phyloP scores from a whole-genome alignment of 2,329 filamentous ascomycete genomes.

The Monosporascus ibericus region DNA sequence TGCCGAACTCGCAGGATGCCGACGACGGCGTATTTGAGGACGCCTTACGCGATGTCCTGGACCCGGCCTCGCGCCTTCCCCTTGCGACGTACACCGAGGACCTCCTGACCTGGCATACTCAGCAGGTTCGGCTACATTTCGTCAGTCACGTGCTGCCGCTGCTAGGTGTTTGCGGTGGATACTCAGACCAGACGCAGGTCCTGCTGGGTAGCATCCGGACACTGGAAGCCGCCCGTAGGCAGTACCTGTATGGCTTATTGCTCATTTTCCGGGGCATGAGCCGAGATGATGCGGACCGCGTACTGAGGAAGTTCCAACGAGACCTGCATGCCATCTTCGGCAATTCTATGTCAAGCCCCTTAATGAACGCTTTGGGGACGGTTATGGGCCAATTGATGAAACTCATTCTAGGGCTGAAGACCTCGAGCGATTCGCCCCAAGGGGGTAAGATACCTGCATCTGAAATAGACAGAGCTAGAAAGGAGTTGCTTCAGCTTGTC shows the following conservation, averaged over 20 bases:
- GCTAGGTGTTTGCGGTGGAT: slow-evolving; percentile 40
- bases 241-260: slow-evolving; percentile 50
- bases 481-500: slow-evolving; percentile 50
- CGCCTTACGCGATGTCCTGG: slow-evolving; percentile 47
- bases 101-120: slow-evolving; percentile 53
- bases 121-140: slow-evolving; percentile 56
- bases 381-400: slow-evolving; percentile 49
- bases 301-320: slow-evolving; percentile 46
- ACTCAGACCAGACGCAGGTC: slow-evolving; percentile 38
- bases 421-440: slow-evolving; percentile 1
- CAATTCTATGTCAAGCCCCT: slow-evolving; percentile 51
- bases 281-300: slow-evolving; percentile 29
- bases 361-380: slow-evolving; percentile 47
- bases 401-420: slow-evolving; percentile 37
- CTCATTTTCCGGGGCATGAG: slow-evolving; percentile 44
- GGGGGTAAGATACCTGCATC: slow-evolving; percentile 17
- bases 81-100: slow-evolving; percentile 48
- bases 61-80: slow-evolving; percentile 40
- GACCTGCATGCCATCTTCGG: slow-evolving; percentile 61
- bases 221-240: slow-evolving; percentile 52
- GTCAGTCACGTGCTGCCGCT: slow-evolving; percentile 52
- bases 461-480: slow-evolving; percentile 33
- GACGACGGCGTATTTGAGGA: slow-evolving; percentile 41
- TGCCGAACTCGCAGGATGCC: slow-evolving; percentile 34
- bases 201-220: slow-evolving; percentile 48